A percentile compares a stretch with the other conserved stretches of the same genome.
Conservation (phyloP, 805 yeast species). For the Nakazawaea ernobii region DNA sequence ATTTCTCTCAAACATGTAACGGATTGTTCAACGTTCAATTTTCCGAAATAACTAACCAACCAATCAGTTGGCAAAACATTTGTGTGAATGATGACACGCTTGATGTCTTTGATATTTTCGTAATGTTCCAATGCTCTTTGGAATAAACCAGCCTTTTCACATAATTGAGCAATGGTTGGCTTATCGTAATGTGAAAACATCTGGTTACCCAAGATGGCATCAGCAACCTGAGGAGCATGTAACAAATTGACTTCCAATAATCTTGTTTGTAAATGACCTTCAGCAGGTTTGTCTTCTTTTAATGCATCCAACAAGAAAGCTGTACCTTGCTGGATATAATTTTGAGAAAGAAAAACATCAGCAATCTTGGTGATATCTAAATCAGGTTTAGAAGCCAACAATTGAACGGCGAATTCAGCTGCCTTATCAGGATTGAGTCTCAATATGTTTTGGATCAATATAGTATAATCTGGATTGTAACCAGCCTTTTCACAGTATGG, state of each 20-base stretch:
- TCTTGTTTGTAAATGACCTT: constrained; percentile 93
- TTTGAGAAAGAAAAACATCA: constrained; percentile 91
- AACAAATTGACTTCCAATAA: constrained; percentile 85
- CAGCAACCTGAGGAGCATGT: constrained; percentile 99
- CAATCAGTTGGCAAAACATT: constrained; percentile 84
- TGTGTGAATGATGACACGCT: constrained; percentile 89
- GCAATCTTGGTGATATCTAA: constrained; percentile 83
- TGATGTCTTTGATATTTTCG: constrained; percentile 91
- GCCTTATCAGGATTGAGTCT: constrained; percentile 97
- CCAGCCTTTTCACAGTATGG: constrained; percentile 90
- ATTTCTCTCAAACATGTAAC: constrained; percentile 82
- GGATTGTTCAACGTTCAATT: constrained; percentile 90
- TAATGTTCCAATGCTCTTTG: constrained; percentile 96
- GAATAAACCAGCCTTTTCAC: constrained; percentile 93
- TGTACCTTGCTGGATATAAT: constrained; percentile 95
- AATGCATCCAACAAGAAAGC: constrained; percentile 94
- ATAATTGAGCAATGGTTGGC: constrained; percentile 83
- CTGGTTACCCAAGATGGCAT: constrained; percentile 92
- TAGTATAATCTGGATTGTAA: constrained; percentile 85
- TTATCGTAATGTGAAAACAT: constrained; percentile 96
- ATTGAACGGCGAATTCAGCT: constrained; percentile 89
- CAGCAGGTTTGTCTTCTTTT: constrained; percentile 88
- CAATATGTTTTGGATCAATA: constrained; percentile 82
- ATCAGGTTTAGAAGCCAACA: constrained; percentile 57
- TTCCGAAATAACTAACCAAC: constrained; percentile 90